phyloP scores from a whole-genome alignment of 73 alveolate genomes.

The Paramecium biaurelia region DNA sequence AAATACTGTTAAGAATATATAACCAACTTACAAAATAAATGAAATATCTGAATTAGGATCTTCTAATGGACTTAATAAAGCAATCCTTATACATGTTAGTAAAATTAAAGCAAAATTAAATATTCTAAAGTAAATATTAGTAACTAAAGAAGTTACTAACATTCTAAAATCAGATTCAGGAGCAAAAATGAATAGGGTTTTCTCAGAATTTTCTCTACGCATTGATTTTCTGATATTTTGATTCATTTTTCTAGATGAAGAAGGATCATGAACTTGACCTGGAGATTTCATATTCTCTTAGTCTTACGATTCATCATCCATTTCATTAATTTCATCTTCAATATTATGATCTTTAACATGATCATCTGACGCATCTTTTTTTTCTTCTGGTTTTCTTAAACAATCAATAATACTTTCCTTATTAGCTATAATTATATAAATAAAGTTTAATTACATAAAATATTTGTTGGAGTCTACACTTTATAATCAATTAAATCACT shows the following conservation, averaged over 20 bases:
- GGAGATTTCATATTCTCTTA: neutral
- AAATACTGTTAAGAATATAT: slow-evolving; percentile 21
- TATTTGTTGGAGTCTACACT: neutral
- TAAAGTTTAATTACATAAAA: neutral
- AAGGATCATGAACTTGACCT: neutral
- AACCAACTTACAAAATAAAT: neutral
- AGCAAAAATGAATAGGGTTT: slow-evolving; percentile 22
- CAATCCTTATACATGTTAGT: slow-evolving; percentile 23
- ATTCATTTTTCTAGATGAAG: neutral
- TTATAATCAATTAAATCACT: neutral
- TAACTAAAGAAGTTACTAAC: slow-evolving; percentile 8
- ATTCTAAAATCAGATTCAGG: slow-evolving; percentile 55
- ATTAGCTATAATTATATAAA: neutral
- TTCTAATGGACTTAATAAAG: slow-evolving; percentile 34
- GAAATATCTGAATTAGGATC: slow-evolving; percentile 53
- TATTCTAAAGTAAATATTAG: neutral
- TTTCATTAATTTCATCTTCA: neutral
- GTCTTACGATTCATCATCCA: slow-evolving; percentile 4
- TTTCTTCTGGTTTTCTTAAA: neutral
- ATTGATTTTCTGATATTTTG: neutral
- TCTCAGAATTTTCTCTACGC: neutral
- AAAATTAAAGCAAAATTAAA: slow-evolving; percentile 27
- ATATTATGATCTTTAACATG: neutral
- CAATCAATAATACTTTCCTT: slow-evolving; percentile 18
- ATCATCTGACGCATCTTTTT: neutral